Base-by-base conservation (phyloP, 2,329 filamentous ascomycete genomes). In the Plenodomus tracheiphilus region DNA sequence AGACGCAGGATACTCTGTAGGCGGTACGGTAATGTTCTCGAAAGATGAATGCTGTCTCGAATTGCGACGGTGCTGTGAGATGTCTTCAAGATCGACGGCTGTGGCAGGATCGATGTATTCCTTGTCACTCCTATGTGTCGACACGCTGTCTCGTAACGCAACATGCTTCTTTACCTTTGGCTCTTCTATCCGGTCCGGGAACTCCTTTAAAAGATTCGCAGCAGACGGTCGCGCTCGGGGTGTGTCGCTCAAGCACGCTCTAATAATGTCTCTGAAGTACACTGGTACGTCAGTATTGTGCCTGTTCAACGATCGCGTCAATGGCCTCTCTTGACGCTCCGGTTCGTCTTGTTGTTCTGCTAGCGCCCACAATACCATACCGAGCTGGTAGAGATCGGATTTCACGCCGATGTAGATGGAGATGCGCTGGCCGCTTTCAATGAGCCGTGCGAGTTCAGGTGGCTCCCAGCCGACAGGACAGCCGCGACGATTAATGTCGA, bases 361-460 rank as follows among this genome's bases (percentile, higher is more conserved):
- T 39, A 99, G 76, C 18, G 90, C 91, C 91, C 93, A 99, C 2
- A 99, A 77, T 2, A 96, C 91, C 94, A 99, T 99, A 4, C 94
- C 94, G 4, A 97, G 81, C 73, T 99, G 94, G 65, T 88, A 99
- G 1, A 99, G 79, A 73, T 99, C 94, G 0, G 93, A 96, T 74
- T 99, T 99, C 68, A 97, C 91, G 11, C 94, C 93, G 68, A 99
- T 97, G 66, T 96, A 97, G 87, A 97, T 96, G 39, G 89, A 88
- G 44, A 99, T 92, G 22, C 91, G 84, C 71, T 97, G 92, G 49
- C 89, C 89, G 71, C 86, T 92, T 57, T 93, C 86, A 52, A 97
- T 91, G 46, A 97, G 84, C 5, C 84, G 82, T 15, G 86, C 87
- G 47, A 95, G 88, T 74, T 99, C 94, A 4, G 94, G 94, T 2